Conservation (phyloP, 2,329 filamentous ascomycete genomes). For the Ambrosiella beaveri region DNA sequence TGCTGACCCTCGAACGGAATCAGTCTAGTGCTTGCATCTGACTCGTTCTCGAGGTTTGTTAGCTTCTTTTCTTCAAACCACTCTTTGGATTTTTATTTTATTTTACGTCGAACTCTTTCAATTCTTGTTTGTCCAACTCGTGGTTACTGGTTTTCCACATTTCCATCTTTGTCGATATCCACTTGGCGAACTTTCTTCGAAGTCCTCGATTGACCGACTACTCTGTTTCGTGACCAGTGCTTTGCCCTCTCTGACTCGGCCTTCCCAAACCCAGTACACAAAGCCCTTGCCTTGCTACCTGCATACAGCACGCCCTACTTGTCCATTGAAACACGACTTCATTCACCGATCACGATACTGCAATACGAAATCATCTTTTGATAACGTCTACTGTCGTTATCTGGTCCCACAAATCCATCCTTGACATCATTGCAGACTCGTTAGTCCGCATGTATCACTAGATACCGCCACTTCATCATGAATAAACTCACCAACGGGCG, state of each 20-base stretch:
- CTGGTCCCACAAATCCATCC: background rate
- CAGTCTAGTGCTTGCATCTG: background rate
- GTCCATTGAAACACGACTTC: too few relatives aligned
- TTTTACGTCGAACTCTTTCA: background rate
- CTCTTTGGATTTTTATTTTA: background rate
- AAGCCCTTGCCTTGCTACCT: too few relatives aligned
- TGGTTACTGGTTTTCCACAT: background rate
- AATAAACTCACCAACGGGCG: conserved; percentile 57
- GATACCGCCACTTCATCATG: conserved; percentile 30
- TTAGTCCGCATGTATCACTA: conserved; percentile 10
- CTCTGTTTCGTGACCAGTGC: background rate
- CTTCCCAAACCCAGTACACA: too few relatives aligned
- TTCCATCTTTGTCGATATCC: background rate
- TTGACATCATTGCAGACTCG: background rate
- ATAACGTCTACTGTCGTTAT: background rate
- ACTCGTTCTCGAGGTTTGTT: background rate
- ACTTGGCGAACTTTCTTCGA: background rate
- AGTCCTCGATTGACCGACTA: background rate
- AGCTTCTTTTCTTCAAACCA: background rate
- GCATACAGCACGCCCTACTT: too few relatives aligned
- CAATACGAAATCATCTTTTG: too few relatives aligned
- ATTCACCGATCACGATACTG: too few relatives aligned
- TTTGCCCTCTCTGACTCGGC: too few relatives aligned
- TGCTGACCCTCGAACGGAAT: background rate
- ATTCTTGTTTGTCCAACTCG: background rate